Evolutionary conservation across 1,284 basidiomycete species (phyloP).

Genomic region (Ceraceosorus guamensis): DNA sequence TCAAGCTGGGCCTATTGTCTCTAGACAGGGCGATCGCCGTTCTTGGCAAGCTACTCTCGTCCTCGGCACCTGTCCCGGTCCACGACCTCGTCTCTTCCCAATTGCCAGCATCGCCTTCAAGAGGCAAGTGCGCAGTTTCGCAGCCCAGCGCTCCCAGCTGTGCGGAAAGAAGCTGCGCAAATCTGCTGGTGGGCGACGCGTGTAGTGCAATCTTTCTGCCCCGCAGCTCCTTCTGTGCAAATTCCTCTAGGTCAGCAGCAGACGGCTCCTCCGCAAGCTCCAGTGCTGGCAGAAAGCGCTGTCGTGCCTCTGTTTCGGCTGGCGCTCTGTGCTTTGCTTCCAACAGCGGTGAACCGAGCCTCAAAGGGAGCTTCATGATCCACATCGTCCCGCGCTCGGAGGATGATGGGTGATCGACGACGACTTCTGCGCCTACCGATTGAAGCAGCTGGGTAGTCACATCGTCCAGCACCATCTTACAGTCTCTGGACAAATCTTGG

Average conservation of each 20-base stretch:
- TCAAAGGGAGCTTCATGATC: neutral
- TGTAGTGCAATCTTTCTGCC: constrained; percentile 28
- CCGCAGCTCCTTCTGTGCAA: constrained; percentile 15
- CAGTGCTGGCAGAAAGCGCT: constrained; percentile 7
- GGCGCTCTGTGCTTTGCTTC: neutral
- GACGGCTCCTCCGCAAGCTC: constrained; percentile 11
- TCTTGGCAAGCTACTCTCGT: constrained; percentile 12
- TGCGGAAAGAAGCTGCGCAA: constrained; percentile 15
- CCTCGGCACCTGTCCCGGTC: constrained; percentile 6
- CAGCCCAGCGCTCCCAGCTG: constrained; percentile 18
- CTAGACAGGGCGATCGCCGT: constrained; percentile 27
- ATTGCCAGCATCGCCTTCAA: constrained; percentile 5
- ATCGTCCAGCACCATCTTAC: too few species aligned
- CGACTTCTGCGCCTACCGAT: too few species aligned
- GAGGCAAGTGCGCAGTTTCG: constrained; percentile 18
- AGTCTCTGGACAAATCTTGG: too few species aligned
- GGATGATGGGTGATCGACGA: too few species aligned
- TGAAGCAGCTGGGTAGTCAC: too few species aligned
- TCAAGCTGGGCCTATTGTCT: constrained; percentile 19
- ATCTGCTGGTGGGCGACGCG: constrained; percentile 15
- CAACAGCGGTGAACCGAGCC: neutral
- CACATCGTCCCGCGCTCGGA: too few species aligned
- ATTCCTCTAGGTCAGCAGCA: constrained; percentile 1
- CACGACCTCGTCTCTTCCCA: constrained; percentile 10
- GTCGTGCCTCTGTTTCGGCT: constrained; percentile 3